A percentile compares a stretch with the other conserved stretches of the same genome.
These are phyloP conservation scores for Cyamopsis tetragonoloba DNA, from an alignment of 306 rosid species.

Conservation along the genomic window DNA sequence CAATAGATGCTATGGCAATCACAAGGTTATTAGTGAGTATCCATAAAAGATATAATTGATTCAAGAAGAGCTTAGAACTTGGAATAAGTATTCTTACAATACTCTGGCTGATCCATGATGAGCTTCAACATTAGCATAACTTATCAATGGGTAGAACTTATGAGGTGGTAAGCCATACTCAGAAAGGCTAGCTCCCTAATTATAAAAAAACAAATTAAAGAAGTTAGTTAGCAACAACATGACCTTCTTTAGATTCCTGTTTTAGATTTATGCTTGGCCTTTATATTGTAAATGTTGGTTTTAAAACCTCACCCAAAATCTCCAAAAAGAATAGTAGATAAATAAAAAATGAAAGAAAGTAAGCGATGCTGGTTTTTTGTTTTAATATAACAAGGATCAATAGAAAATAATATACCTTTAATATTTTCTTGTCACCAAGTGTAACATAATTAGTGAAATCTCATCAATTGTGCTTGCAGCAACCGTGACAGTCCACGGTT, in stretches of 20 bases:
- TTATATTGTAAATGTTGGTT: not conserved
- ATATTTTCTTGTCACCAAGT: conserved; percentile 43
- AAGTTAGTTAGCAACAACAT: not conserved
- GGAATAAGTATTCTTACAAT: conserved; percentile 40
- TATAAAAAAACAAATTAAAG: not conserved
- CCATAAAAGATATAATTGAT: not conserved
- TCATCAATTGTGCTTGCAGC: conserved; percentile 76
- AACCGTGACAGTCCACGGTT: conserved; percentile 69
- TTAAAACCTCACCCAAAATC: no score
- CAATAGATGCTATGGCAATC: no score
- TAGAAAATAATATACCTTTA: conserved; percentile 28
- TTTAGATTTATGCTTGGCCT: not conserved
- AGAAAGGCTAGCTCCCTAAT: conserved; percentile 66
- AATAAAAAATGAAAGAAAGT: no score
- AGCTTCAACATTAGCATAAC: conserved; percentile 30
- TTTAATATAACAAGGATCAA: not conserved
- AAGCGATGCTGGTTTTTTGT: no score
- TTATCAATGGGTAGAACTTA: conserved; percentile 48
- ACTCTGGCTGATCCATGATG: not conserved
- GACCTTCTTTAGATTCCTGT: not conserved
- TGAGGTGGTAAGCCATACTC: conserved; percentile 19
- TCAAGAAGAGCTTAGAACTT: not conserved
- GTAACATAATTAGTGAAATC: conserved; percentile 33
- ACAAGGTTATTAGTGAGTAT: not conserved
- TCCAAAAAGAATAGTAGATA: no score